Evolutionary conservation across 495 filamentous ascomycete genomes (phyloP).

Genomic region (Penicillium antarcticum): DNA sequence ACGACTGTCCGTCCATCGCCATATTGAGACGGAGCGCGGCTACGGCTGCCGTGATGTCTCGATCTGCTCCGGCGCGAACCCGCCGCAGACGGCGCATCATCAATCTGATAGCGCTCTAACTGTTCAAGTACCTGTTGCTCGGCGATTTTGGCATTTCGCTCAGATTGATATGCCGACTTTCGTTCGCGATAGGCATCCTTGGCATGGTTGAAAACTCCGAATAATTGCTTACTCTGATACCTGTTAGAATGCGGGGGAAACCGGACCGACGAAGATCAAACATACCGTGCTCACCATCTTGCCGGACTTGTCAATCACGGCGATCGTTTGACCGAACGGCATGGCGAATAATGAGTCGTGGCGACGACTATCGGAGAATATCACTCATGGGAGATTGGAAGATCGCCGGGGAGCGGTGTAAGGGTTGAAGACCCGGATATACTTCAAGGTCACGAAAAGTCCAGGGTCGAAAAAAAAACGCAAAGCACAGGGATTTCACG

Average conservation of each 20-base stretch:
- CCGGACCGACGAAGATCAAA: slow-evolving; percentile 3
- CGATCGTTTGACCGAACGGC: slow-evolving; percentile 69
- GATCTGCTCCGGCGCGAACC: slow-evolving; percentile 41
- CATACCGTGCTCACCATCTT: slow-evolving; percentile 89
- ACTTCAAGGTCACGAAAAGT: not conserved
- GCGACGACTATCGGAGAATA: slow-evolving; percentile 9
- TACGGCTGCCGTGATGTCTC: slow-evolving; percentile 32
- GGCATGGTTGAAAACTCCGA: slow-evolving; percentile 84
- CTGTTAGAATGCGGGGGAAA: slow-evolving; percentile 22
- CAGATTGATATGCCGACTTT: slow-evolving; percentile 71
- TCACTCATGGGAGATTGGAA: slow-evolving; percentile 18
- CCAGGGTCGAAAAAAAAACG: slow-evolving; percentile 6
- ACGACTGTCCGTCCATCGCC: slow-evolving; percentile 15
- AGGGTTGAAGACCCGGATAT: slow-evolving; percentile 1
- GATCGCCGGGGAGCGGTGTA: slow-evolving; percentile 20
- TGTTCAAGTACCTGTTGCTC: slow-evolving; percentile 50
- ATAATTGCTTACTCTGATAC: slow-evolving; percentile 77
- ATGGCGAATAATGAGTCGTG: slow-evolving; percentile 21
- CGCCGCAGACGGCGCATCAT: slow-evolving; percentile 48
- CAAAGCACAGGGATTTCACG: not conserved
- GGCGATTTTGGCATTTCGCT: slow-evolving; percentile 55
- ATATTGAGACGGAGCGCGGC: slow-evolving; percentile 27
- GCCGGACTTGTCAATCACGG: slow-evolving; percentile 87
- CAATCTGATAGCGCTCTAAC: slow-evolving; percentile 45
- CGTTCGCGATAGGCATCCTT: slow-evolving; percentile 79